A percentile compares a stretch with the other conserved stretches of the same genome.
These are phyloP conservation scores for Suillus discolor DNA, from an alignment of 768 basidiomycete species.

Conservation along the genomic window DNA sequence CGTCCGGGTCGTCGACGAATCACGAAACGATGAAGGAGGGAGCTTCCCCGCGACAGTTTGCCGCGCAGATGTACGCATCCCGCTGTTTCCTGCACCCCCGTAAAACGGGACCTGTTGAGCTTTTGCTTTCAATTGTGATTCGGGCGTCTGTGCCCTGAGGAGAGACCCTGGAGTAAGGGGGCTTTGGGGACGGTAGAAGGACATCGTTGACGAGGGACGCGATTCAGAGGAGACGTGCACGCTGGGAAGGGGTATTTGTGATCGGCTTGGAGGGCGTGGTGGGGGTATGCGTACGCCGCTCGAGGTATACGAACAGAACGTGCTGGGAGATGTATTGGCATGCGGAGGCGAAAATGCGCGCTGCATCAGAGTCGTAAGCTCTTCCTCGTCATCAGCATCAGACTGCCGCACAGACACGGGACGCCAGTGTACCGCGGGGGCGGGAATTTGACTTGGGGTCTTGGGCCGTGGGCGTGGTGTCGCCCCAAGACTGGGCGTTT, in stretches of 20 bases:
- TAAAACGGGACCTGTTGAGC: slow-evolving; percentile 62
- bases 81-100: slow-evolving; percentile 32
- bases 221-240: slow-evolving; percentile 71
- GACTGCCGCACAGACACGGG: slow-evolving; percentile 51
- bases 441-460: slow-evolving; percentile 81
- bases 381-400: slow-evolving; percentile 47
- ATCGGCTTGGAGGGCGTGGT: slow-evolving; percentile 77
- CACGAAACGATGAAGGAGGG: slow-evolving; percentile 80
- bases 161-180: slow-evolving; percentile 45
- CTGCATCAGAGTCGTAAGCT: slow-evolving; percentile 46
- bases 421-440: slow-evolving; percentile 52
- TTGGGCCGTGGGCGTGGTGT: slow-evolving; percentile 73
- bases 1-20: slow-evolving; percentile 53
- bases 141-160: slow-evolving; percentile 69
- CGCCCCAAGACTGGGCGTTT: slow-evolving; percentile 48
- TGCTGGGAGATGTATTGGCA: slow-evolving; percentile 46
- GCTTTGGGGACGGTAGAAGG: slow-evolving; percentile 61
- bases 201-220: slow-evolving; percentile 72
- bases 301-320: slow-evolving; percentile 41
- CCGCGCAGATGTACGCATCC: slow-evolving; percentile 39
- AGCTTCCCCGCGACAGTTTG: slow-evolving; percentile 42
- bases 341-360: slow-evolving; percentile 66
- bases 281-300: slow-evolving; percentile 48
- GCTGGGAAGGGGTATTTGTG: slow-evolving; percentile 80
- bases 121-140: slow-evolving; percentile 58